Evolutionary conservation across 116 monocot genomes (phyloP), one percentile per base, ranked within the genome.

Genomic region (Iris pallida): DNA sequence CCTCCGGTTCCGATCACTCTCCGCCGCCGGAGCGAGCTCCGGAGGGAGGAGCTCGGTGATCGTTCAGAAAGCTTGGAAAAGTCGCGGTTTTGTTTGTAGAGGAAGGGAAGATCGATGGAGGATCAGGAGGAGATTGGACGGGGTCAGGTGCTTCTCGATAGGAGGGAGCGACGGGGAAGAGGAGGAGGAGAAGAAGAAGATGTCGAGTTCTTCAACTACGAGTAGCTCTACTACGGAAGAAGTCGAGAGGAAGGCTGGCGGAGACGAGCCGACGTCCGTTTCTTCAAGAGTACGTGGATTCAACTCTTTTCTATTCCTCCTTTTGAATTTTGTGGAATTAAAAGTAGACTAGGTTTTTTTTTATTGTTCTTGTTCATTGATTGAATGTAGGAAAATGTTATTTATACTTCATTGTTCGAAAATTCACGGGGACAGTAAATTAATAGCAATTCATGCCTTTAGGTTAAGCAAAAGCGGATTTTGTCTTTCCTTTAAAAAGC

Each of bases 261-360:
- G 55, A 7, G 79, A 83, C n/a, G 71, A 71, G 4, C 73, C 30
- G 19, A 60, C 82, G 14, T 83, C 83, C 0, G 64, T 83, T 68
- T 83, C 83, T 47, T 53, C 83, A 10, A 61, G 47, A 46, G 71
- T 72, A 20, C 69, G 2, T 45, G 69, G 69, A 57, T 69, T 19
- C 7, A 17, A 8, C 47, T 64, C 16, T 45, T 47, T 46, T 5
- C n/a, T 9, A 11, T 47, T 6, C 4, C 4, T 7, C 6, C 42
- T 61, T 61, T 9, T 42, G 41, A 61, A 18, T 58, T 42, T 61
- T 61, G 13, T 40, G 47, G 1, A 14, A 42, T 17, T 6, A 16
- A 45, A 12, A 4, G 55, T 14, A 4, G 45, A 42, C 4, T 42
- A 45, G 4, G 0, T 57, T 45, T 10, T 20, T 59, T 48, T 49